Percentiles rank a stretch among this genome's conserved stretches.
These are phyloP conservation scores for Lactifluus subvellereus DNA, from an alignment of 768 basidiomycete species.

Conservation along the genomic window DNA sequence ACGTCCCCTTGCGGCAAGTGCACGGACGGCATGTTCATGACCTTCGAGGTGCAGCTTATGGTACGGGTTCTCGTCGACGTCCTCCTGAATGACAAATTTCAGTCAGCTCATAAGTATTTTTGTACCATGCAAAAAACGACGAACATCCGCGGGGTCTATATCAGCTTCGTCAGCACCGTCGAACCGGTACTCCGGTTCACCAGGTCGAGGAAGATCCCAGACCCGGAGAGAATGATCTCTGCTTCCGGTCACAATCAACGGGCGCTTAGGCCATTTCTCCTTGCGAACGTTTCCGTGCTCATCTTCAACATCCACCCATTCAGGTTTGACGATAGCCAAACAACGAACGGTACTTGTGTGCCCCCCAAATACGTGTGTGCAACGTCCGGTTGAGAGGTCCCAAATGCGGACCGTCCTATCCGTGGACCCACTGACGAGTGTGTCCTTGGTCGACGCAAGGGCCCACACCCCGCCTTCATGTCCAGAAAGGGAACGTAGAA, in stretches of 20 bases:
- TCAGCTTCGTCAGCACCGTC: constrained; percentile 57
- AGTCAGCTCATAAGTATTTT: background rate
- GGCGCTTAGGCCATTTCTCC: constrained; percentile 69
- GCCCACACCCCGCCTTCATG: constrained; percentile 98
- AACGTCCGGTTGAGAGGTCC: constrained; percentile 73
- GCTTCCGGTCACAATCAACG: constrained; percentile 69
- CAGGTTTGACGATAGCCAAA: constrained; percentile 92
- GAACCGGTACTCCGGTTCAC: constrained; percentile 70
- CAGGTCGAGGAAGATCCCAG: constrained; percentile 61
- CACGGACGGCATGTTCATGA: constrained; percentile 87
- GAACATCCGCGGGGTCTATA: constrained; percentile 49
- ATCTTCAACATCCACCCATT: constrained; percentile 68
- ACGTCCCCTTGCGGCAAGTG: constrained; percentile 84
- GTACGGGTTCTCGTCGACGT: constrained; percentile 78
- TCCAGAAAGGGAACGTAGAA: constrained; percentile 70
- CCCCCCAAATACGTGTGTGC: constrained; percentile 91
- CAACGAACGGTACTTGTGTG: constrained; percentile 97
- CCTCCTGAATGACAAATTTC: constrained; percentile 40
- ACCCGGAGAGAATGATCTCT: constrained; percentile 61
- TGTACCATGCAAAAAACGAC: constrained; percentile 13
- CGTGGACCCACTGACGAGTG: constrained; percentile 87
- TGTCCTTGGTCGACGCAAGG: constrained; percentile 80
- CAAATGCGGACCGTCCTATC: constrained; percentile 92
- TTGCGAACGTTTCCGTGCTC: constrained; percentile 55
- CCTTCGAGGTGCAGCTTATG: constrained; percentile 81